Conservation (phyloP, 2,329 filamentous ascomycete genomes). For the Aureobasidium sp. region DNA sequence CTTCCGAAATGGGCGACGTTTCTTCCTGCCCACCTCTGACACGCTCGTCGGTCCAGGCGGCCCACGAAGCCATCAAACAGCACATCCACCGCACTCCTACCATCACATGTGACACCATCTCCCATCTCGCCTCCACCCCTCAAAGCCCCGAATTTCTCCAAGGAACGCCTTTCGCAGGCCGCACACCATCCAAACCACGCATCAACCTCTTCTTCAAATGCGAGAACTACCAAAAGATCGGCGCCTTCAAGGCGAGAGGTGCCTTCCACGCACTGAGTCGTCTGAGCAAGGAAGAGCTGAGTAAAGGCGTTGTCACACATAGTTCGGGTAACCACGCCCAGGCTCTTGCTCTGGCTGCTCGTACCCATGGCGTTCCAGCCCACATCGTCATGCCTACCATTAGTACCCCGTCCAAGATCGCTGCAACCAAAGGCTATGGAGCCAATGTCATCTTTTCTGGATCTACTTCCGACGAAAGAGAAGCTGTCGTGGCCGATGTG, state of each 20-base stretch:
- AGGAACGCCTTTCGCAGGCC: slow-evolving; percentile 52
- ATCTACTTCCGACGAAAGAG: slow-evolving; percentile 70
- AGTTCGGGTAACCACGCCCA: slow-evolving; percentile 90
- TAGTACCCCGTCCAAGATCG: slow-evolving; percentile 77
- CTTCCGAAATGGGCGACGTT: slow-evolving; percentile 37
- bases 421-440: slow-evolving; percentile 71
- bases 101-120: slow-evolving; percentile 69
- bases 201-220: slow-evolving; percentile 88
- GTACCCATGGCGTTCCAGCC: slow-evolving; percentile 64
- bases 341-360: slow-evolving; percentile 79
- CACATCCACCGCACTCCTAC: slow-evolving; percentile 81
- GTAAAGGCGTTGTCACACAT: slow-evolving; percentile 77
- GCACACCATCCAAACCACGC: slow-evolving; percentile 51
- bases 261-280: slow-evolving; percentile 79
- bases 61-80: slow-evolving; percentile 64
- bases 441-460: slow-evolving; percentile 76
- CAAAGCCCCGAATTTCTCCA: slow-evolving; percentile 48
- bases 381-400: slow-evolving; percentile 92
- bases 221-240: slow-evolving; percentile 84
- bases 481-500: slow-evolving; percentile 65
- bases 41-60: slow-evolving; percentile 62
- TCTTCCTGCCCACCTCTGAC: slow-evolving; percentile 56
- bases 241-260: slow-evolving; percentile 87
- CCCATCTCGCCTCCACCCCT: slow-evolving; percentile 65
- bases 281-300: slow-evolving; percentile 57